Base-by-base conservation (phyloP, 1,139 yeast species). In the Hansenula lynferdii region DNA sequence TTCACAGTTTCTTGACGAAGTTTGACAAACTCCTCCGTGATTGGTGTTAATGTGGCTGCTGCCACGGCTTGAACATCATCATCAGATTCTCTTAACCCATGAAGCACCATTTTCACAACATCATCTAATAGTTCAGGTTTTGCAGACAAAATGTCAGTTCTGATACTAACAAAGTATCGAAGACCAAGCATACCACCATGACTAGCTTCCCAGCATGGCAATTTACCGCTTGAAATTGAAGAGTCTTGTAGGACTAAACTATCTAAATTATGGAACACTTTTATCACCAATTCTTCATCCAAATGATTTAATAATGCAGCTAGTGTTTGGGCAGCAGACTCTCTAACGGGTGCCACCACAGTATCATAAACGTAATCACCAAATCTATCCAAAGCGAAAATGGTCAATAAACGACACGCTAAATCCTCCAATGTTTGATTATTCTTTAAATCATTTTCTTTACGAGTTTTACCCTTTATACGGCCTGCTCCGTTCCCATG, bases 11-110 rank as follows among this genome's bases (percentile, higher is more conserved):
- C 70, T 20, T 77, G 67, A 39, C 83, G 76, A 31, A 84, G 67
- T 25, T 73, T 66, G 16, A 92, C 94, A 60, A 92, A 85, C 49
- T 87, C 89, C 16, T 75, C 71, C 1, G 96, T 92, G 38, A 92
- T 86, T 4, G 98, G 98, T 0, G 94, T 71, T 43, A 94, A 67
- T 1, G 96, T 87, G 8, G 96, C 85, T 1, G 98, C 98, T 17
- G 96, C 90, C 35, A 92, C 96, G 12, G 97, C 89, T 60, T 94
- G 97, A 19, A 94, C 97, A 58, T 94, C 99, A 60, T 92, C 98
- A 53, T 90, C 96, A 43, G 80, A 74, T 56, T 85, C 90, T 45
- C 77, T 72, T 37, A 94, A 66, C 4, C 97, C 96, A 61, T 85
- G 89, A 33, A 92, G 67, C 0, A 92, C 98, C 75, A 94, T 86